A percentile compares a stretch with the other conserved stretches of the same genome.
Evolutionary conservation across 768 basidiomycete genomes (phyloP).

Genomic region (Psilocybe cyanescens): DNA sequence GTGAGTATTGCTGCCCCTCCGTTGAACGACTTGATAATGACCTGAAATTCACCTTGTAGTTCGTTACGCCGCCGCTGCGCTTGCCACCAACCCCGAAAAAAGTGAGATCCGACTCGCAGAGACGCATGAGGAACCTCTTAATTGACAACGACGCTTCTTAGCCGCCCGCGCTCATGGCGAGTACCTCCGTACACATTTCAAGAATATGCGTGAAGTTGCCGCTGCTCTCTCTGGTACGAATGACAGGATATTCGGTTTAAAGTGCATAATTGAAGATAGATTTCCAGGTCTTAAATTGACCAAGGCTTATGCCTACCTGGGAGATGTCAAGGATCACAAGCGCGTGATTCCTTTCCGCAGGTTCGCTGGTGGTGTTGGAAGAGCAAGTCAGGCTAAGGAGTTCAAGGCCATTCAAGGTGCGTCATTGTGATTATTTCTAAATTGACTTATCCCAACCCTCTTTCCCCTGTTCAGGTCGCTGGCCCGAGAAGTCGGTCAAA

Average conservation of each 20-base stretch:
- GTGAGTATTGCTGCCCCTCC: slow-evolving; percentile 43
- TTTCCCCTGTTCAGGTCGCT: slow-evolving; percentile 74
- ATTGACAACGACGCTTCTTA: slow-evolving; percentile 34
- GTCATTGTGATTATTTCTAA: slow-evolving; percentile 28
- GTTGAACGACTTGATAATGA: slow-evolving; percentile 16
- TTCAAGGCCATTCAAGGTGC: slow-evolving; percentile 95
- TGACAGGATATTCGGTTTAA: neutral
- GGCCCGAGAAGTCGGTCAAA: slow-evolving; percentile 99
- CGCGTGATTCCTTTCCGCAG: slow-evolving; percentile 96
- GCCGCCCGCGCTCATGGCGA: slow-evolving; percentile 93
- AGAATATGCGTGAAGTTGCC: slow-evolving; percentile 99
- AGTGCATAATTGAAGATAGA: neutral
- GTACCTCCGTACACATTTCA: slow-evolving; percentile 99
- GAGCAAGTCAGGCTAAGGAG: slow-evolving; percentile 93
- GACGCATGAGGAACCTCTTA: neutral
- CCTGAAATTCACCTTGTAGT: slow-evolving; percentile 48
- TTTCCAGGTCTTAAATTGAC: slow-evolving; percentile 84
- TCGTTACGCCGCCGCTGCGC: slow-evolving; percentile 90
- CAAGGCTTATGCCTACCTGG: slow-evolving; percentile 95
- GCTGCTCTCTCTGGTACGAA: slow-evolving; percentile 86
- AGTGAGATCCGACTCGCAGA: slow-evolving; percentile 52
- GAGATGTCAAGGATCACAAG: slow-evolving; percentile 95
- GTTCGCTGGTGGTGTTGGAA: slow-evolving; percentile 94
- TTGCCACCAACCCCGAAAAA: slow-evolving; percentile 94
- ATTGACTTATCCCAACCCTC: slow-evolving; percentile 1